Conservation (phyloP, 331 rosid genomes). For the Prunus yedoensis region DNA sequence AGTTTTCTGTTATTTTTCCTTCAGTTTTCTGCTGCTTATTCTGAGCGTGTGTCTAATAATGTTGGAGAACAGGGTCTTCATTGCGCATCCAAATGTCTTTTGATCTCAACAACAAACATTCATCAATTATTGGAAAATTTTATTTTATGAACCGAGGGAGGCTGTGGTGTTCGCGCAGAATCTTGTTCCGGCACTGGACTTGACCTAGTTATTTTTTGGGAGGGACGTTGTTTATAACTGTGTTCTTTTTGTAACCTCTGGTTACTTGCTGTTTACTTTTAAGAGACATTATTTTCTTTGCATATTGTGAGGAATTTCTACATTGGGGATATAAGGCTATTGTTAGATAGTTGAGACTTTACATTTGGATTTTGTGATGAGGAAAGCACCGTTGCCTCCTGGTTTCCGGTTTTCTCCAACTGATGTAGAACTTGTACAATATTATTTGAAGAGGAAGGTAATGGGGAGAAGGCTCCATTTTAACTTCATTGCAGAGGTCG, state of each 20-base stretch:
- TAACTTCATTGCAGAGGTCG: slow-evolving; percentile 56
- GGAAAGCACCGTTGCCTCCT: slow-evolving; percentile 36
- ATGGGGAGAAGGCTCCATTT: slow-evolving; percentile 25
- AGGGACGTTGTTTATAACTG: too few species aligned
- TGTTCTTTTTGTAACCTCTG: too few species aligned
- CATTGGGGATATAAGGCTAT: slow-evolving; percentile 7
- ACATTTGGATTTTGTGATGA: slow-evolving; percentile 36
- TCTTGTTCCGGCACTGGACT: slow-evolving; percentile 87
- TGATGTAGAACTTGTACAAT: slow-evolving; percentile 54
- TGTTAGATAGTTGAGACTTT: slow-evolving; percentile 20
- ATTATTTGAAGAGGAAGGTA: slow-evolving; percentile 62
- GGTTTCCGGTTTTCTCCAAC: slow-evolving; percentile 84
- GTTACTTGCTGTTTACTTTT: too few species aligned
- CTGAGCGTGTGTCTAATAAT: slow-evolving; percentile 6
- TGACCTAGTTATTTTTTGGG: slow-evolving; percentile 28
- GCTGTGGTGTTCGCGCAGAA: slow-evolving; percentile 58
- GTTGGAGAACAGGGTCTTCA: slow-evolving; percentile 43
- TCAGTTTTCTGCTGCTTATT: slow-evolving; percentile 3
- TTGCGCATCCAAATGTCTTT: slow-evolving; percentile 56
- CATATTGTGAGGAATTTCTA: slow-evolving; percentile 27
- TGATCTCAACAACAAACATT: slow-evolving; percentile 37
- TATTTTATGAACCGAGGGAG: slow-evolving; percentile 58
- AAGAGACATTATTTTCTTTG: slow-evolving; percentile 8
- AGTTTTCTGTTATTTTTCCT: too few species aligned
- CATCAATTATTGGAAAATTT: slow-evolving; percentile 32